These are phyloP conservation scores for Hirschfeldia incana DNA, from an alignment of 345 rosid species.

Conservation along the genomic window DNA sequence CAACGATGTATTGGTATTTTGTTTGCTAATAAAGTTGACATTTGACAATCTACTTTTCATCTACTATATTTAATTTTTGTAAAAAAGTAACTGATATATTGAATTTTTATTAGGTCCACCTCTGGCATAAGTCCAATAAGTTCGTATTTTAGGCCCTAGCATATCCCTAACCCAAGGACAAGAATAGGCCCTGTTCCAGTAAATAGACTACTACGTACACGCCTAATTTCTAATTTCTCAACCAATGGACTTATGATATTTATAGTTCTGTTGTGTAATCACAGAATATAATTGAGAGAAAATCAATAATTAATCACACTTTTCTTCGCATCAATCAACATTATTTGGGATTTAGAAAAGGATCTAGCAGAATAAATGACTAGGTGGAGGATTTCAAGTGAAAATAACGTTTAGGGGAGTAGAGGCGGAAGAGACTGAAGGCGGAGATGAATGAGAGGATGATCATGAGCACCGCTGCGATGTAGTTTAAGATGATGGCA, in stretches of 20 bases:
- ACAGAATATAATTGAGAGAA: neutral
- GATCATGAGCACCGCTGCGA: neutral
- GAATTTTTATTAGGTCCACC: neutral
- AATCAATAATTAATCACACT: neutral
- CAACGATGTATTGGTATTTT: neutral
- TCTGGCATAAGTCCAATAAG: neutral
- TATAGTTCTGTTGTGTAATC: too few relatives aligned
- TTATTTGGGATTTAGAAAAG: slow-evolving; percentile 6
- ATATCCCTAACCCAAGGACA: neutral
- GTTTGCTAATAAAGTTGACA: neutral
- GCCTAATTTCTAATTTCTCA: slow-evolving; percentile 12
- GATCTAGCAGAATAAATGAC: neutral
- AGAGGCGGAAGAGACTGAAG: slow-evolving; percentile 66
- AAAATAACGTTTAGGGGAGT: slow-evolving; percentile 54
- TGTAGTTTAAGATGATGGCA: neutral
- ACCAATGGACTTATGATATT: neutral
- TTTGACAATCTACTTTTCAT: too few relatives aligned
- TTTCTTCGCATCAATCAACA: slow-evolving; percentile 9
- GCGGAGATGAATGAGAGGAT: slow-evolving; percentile 54
- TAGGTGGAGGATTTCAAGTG: slow-evolving; percentile 36
- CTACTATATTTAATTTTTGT: too few relatives aligned
- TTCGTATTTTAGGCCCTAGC: neutral
- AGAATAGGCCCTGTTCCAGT: slow-evolving; percentile 3
- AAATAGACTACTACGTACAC: neutral
- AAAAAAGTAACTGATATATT: too few relatives aligned